phyloP scores from a whole-genome alignment of 2,329 filamentous ascomycete species.

The Talaromyces sp. region DNA sequence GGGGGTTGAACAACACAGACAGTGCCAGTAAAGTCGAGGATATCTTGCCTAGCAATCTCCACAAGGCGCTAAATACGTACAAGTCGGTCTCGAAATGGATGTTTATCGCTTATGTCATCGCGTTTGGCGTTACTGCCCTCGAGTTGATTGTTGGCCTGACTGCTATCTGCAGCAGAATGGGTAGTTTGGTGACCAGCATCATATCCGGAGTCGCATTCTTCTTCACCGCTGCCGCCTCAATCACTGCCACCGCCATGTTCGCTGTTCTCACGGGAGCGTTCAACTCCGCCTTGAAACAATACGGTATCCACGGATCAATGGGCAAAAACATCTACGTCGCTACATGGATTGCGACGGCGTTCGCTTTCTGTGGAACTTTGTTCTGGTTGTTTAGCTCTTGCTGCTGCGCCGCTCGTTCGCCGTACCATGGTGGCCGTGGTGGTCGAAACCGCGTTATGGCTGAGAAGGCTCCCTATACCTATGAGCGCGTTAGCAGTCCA shows the following conservation, averaged over 20 bases:
- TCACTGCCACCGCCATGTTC: conserved; percentile 70
- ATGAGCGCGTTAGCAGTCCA: conserved; percentile 49
- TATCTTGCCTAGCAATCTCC: conserved; percentile 62
- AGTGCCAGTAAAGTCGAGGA: conserved; percentile 44
- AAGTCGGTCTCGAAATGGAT: conserved; percentile 72
- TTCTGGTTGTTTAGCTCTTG: conserved; percentile 93
- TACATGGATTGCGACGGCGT: conserved; percentile 74
- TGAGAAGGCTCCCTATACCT: conserved; percentile 59
- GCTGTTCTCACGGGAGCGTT: conserved; percentile 64
- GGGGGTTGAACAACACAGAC: conserved; percentile 53
- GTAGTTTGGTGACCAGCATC: conserved; percentile 77
- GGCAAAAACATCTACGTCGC: conserved; percentile 65
- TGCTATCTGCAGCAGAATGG: conserved; percentile 73
- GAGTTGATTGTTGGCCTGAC: conserved; percentile 76
- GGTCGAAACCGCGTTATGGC: conserved; percentile 40
- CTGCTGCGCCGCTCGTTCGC: conserved; percentile 72
- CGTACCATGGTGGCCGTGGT: conserved; percentile 39
- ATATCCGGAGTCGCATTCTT: conserved; percentile 55
- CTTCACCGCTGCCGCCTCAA: conserved; percentile 61
- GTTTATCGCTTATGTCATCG: conserved; percentile 71
- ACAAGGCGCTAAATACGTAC: conserved; percentile 66
- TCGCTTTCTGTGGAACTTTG: conserved; percentile 67
- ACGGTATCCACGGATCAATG: conserved; percentile 63
- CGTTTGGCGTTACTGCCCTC: conserved; percentile 62
- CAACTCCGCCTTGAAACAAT: conserved; percentile 61